A percentile compares a stretch with the other conserved stretches of the same genome.
phyloP scores from a whole-genome alignment of 108 stramenopile genomes.

The Parietichytrium sp. region DNA sequence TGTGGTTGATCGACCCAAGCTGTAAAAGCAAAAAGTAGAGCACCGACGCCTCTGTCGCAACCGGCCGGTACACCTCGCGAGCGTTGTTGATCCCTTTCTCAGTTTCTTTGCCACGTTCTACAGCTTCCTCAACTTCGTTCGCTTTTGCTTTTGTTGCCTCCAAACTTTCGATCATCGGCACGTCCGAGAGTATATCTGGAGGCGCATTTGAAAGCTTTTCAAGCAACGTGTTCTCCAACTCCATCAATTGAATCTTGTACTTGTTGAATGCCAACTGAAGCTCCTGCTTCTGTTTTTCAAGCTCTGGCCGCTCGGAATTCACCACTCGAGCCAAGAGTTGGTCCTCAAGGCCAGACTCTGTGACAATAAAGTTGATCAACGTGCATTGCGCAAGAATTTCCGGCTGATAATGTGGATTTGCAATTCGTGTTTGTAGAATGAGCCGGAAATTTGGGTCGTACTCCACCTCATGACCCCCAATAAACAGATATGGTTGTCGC shows the following conservation, averaged over 20 bases:
- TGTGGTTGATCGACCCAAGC: constrained; percentile 48
- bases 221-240: constrained; percentile 67
- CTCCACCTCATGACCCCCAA: constrained; percentile 64
- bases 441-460: constrained; percentile 58
- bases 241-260: constrained; percentile 59
- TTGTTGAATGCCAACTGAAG: constrained; percentile 48
- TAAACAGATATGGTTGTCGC: constrained; percentile 44
- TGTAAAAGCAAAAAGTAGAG: constrained; percentile 57
- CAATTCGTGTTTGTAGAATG: constrained; percentile 64
- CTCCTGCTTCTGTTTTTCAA: constrained; percentile 49
- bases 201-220: constrained; percentile 59
- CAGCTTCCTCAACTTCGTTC: constrained; percentile 47
- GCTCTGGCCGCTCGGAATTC: constrained; percentile 43
- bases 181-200: constrained; percentile 65
- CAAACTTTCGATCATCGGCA: constrained; percentile 62
- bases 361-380: constrained; percentile 61
- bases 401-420: constrained; percentile 67
- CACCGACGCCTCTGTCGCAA: constrained; percentile 48
- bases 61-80: constrained; percentile 56
- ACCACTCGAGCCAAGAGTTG: constrained; percentile 56
- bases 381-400: constrained; percentile 62
- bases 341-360: constrained; percentile 56
- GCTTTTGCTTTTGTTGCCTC: constrained; percentile 62
- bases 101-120: constrained; percentile 42
- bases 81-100: constrained; percentile 46